phyloP scores from a whole-genome alignment of 768 basidiomycete genomes.

The Coprinopsis sp. region DNA sequence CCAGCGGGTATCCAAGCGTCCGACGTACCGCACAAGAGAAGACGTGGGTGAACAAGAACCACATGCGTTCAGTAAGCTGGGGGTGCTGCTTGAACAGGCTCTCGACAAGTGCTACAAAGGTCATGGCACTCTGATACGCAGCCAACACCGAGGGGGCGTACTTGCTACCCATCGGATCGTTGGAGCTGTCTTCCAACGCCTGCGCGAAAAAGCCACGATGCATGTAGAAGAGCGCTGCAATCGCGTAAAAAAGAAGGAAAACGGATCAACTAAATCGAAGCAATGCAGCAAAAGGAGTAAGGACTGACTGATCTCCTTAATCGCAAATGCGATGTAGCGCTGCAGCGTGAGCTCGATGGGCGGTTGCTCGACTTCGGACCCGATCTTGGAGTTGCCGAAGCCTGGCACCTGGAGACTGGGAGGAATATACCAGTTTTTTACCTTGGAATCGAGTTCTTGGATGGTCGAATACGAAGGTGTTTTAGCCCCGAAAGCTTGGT shows the following conservation, averaged over 20 bases:
- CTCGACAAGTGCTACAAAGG: conserved; percentile 61
- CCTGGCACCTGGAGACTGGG: conserved; percentile 62
- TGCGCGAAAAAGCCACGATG: conserved; percentile 73
- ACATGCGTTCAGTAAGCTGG: conserved; percentile 62
- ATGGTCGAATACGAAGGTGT: conserved; percentile 58
- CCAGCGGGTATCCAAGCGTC: conserved; percentile 1
- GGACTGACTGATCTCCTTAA: conserved; percentile 60
- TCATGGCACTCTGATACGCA: conserved; percentile 64
- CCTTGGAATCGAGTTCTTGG: conserved; percentile 62
- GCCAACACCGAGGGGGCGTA: conserved; percentile 65
- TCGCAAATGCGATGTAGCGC: conserved; percentile 60
- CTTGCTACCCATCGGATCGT: conserved; percentile 65
- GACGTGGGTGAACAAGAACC: conserved; percentile 70
- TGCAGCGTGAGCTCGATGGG: conserved; percentile 61
- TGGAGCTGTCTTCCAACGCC: conserved; percentile 57
- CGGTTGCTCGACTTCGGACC: conserved; percentile 39
- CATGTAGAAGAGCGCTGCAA: conserved; percentile 63
- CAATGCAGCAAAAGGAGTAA: conserved; percentile 16
- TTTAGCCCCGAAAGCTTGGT: conserved; percentile 63
- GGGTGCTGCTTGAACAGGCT: conserved; percentile 65
- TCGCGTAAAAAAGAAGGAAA: too few relatives aligned
- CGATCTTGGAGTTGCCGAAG: conserved; percentile 46
- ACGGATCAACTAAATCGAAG: not conserved
- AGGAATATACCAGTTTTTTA: conserved; percentile 59
- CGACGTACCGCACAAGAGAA: conserved; percentile 62